phyloP scores from a whole-genome alignment of 2,329 filamentous ascomycete species.

The Penicillium janthinellum region DNA sequence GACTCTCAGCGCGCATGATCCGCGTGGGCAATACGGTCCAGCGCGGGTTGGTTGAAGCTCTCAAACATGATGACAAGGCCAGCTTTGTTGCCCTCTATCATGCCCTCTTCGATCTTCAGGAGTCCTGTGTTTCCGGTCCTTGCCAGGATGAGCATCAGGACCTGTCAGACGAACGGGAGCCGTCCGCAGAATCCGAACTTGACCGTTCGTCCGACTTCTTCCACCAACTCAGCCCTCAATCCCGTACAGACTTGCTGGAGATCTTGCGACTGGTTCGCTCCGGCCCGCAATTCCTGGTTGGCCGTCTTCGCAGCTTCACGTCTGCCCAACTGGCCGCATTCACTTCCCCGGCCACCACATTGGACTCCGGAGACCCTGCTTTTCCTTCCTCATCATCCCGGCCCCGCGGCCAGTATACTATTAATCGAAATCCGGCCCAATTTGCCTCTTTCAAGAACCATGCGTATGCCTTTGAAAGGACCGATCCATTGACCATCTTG shows the following conservation, averaged over 20 bases:
- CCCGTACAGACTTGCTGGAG: conserved; percentile 72
- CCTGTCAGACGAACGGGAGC: conserved; percentile 34
- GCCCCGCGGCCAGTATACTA: conserved; percentile 41
- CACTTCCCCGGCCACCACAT: conserved; percentile 73
- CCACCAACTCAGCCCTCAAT: conserved; percentile 71
- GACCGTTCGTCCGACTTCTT: conserved; percentile 43
- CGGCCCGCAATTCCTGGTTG: conserved; percentile 84
- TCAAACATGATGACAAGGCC: conserved; percentile 49
- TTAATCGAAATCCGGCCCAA: conserved; percentile 43
- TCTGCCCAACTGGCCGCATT: conserved; percentile 76
- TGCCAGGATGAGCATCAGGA: conserved; percentile 40
- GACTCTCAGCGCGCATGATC: conserved; percentile 45
- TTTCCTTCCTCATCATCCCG: conserved; percentile 64
- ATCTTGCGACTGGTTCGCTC: conserved; percentile 82
- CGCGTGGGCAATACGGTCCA: conserved; percentile 46
- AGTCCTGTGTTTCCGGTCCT: conserved; percentile 41
- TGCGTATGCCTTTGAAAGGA: conserved; percentile 83
- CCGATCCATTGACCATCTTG: conserved; percentile 80
- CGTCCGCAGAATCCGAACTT: conserved; percentile 42
- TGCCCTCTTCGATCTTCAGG: conserved; percentile 47
- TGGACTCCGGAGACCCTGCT: conserved; percentile 82
- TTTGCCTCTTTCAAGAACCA: conserved; percentile 71
- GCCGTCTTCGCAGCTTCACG: conserved; percentile 74
- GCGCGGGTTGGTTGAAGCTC: conserved; percentile 48
- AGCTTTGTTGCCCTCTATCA: conserved; percentile 49